A percentile compares a stretch with the other conserved stretches of the same genome.
phyloP scores from a whole-genome alignment of 352 stramenopile species.

The Pythium coloratum region DNA sequence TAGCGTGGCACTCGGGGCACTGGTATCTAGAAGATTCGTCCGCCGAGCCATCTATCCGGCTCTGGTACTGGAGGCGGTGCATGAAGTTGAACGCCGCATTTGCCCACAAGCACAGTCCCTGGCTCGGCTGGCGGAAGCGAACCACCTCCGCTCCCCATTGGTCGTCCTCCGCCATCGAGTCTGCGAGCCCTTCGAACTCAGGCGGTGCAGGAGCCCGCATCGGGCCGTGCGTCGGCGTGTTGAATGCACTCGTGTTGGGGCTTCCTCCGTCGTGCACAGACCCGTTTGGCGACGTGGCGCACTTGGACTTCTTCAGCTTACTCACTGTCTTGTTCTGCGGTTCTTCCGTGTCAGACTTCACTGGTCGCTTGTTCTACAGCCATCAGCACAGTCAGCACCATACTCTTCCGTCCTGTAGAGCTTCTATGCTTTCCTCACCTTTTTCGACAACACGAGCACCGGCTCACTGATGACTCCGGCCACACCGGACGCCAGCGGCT shows the following conservation, averaged over 20 bases:
- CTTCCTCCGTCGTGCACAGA: constrained; percentile 3
- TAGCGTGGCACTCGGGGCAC: constrained; percentile 50
- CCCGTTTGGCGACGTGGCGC: constrained; percentile 13
- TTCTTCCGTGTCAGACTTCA: constrained; percentile 48
- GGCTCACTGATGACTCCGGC: constrained; percentile 41
- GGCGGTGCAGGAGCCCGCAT: constrained; percentile 8
- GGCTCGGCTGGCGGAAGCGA: constrained; percentile 55
- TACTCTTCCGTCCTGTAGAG: neutral
- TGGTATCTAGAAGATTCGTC: constrained; percentile 35
- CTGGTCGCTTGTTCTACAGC: constrained; percentile 61
- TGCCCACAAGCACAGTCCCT: constrained; percentile 60
- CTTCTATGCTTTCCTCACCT: constrained; percentile 27
- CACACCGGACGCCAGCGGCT: constrained; percentile 7
- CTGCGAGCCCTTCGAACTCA: constrained; percentile 35
- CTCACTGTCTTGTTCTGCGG: constrained; percentile 26
- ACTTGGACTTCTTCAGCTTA: constrained; percentile 53
- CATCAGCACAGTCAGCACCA: neutral
- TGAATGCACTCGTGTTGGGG: constrained; percentile 19
- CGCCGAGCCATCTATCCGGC: constrained; percentile 11
- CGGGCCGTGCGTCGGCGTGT: constrained; percentile 25
- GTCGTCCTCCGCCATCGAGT: constrained; percentile 24
- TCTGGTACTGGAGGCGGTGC: constrained; percentile 65
- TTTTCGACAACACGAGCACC: constrained; percentile 71
- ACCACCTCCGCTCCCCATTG: constrained; percentile 32
- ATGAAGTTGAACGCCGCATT: constrained; percentile 78